Conservation (phyloP, 2,329 filamentous ascomycete species). For the Beauveria bassiana region DNA sequence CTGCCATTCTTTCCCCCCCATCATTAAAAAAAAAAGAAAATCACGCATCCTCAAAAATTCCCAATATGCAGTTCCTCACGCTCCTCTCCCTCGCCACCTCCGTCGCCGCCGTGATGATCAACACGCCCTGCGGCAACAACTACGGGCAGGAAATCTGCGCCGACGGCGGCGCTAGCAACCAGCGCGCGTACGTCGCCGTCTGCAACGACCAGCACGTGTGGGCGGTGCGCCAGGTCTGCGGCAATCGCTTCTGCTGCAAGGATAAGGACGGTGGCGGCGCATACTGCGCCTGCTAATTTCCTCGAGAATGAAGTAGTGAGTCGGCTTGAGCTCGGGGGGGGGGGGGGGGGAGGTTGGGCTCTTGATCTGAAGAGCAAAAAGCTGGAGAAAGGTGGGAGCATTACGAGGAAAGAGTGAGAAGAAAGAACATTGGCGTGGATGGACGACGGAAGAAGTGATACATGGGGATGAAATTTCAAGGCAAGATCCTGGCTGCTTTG, state of each 20-base stretch:
- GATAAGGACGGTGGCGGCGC: background rate
- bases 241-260: constrained; percentile 7
- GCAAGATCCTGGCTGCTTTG: no score
- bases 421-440: rapidly evolving
- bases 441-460: no score
- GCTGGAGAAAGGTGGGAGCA: no score
- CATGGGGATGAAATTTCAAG: no score
- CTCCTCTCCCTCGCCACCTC: background rate
- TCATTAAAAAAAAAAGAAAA: background rate
- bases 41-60: no score
- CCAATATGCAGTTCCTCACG: background rate
- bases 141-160: constrained; percentile 4
- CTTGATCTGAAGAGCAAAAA: no score
- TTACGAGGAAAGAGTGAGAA: no score
- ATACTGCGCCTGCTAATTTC: constrained; percentile 1
- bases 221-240: constrained; percentile 6
- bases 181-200: background rate
- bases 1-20: background rate
- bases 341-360: no score
- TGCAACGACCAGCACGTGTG: constrained; percentile 8
- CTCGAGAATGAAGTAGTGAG: no score
- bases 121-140: constrained; percentile 3
- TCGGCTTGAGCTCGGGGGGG: no score
- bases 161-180: constrained; percentile 4
- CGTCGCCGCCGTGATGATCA: background rate